Base-by-base conservation (phyloP, 2,329 filamentous ascomycete genomes). In the Aspergillus pseudoviridinutans region DNA sequence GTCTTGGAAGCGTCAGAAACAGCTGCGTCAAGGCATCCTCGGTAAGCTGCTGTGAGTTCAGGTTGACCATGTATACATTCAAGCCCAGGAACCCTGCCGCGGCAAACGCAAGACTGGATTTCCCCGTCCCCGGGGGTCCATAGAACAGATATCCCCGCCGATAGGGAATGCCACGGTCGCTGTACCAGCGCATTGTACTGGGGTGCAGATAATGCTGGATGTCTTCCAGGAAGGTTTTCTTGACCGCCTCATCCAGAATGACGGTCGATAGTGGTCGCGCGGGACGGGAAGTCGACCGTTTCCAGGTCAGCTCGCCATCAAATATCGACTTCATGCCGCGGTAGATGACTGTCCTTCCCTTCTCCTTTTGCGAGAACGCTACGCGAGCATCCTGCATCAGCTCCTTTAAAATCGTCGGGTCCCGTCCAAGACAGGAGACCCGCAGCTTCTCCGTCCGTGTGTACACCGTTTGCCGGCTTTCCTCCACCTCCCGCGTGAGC, bases 61-160 rank as follows among this genome's bases (percentile, higher is more conserved):
- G 76, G 1, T 78, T 81, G 49, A 89, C 81, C 53, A 86, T 82
- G 65, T 87, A 87, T 28, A 90, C 85, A 59, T 88, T 83, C 1
- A 89, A 79, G 0, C 84, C 84, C 58, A 89, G 88, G 1, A 86
- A 79, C 0, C 86, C 86, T 92, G 80, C 54, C 14, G 52, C 52
- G 0, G 53, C 56, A 17, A 58, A 60, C 4, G 38, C 51, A 5
- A 62, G 54, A 51, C 58, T 62, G 4, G 58, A 60, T 47, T 62
- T 62, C 5, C 60, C 60, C 5, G 60, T 60, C 3, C 58, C 58
- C 1, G 60, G 60, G 1, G 53, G 58, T 6, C 60, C 53, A 24
- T 58, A 51, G 32, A 62, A 58, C 8, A 62, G 14, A 64, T 93
- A 93, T 0, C 90, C 91, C 38, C 90, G 77, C 0, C 90, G 82